Evolutionary conservation across 352 stramenopile species (phyloP), one percentile per base, ranked within the genome.

Genomic region (Phytophthora pinifolia): DNA sequence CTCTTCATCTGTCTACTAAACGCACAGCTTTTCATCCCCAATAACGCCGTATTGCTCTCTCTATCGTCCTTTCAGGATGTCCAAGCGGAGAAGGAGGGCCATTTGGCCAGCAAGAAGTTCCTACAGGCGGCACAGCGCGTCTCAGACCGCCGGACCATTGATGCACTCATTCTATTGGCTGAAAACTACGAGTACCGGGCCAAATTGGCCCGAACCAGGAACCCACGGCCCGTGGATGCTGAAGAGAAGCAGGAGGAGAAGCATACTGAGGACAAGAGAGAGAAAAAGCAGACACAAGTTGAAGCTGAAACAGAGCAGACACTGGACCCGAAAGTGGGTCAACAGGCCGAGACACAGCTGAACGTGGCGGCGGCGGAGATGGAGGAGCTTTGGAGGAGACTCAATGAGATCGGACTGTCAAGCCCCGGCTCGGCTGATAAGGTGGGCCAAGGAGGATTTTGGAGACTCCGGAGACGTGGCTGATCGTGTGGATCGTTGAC

Each of bases 181-280:
- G 78, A 87, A 46, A 90, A 90, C 46, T 92, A 92, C 59, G 76
- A 89, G 70, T 88, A 88, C 53, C 64, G 83, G 36, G 67, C 83
- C 25, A 86, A 88, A 32, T 62, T 86, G 41, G 77, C 77, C n/a
- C 60, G 62, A 14, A 66, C 75, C 1, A 72, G 65, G 50, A 71
- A 77, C 51, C 62, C 59, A 12, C 55, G 58, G 39, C 54, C 62
- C 15, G 29, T 46, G n/a, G 50, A 65, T 10, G 48, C 30, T 14
- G 50, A 57, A 15, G 58, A 60, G 10, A 50, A 63, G 13, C 35
- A 54, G 31, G 27, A 44, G 34, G 22, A 51, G 14, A 31, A n/a
- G 15, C 30, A 46, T 59, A 58, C 8, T 36, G 33, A 38, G 37
- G 56, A 48, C 27, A 47, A 56, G 29, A 46, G 20, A 55, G 31